Conservation (phyloP, 257 asterid genomes). For the Solanum pinnatisectum region DNA sequence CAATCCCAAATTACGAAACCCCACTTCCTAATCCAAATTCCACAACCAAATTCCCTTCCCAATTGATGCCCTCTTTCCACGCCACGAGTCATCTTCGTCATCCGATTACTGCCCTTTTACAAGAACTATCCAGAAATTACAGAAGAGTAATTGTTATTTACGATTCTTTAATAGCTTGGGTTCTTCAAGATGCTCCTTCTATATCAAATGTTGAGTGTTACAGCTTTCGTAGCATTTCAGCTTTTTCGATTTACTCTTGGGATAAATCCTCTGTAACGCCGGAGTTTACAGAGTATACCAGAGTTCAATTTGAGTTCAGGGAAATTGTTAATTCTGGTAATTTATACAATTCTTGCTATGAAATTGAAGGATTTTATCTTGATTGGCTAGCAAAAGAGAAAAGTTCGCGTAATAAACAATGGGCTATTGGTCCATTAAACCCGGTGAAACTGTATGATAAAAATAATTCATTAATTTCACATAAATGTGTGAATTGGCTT, state of each 20-base stretch:
- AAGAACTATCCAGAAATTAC: not conserved
- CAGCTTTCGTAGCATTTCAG: conserved; percentile 12
- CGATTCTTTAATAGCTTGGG: conserved; percentile 19
- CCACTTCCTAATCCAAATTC: conserved; percentile 14
- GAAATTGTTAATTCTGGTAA: conserved; percentile 15
- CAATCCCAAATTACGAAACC: not conserved
- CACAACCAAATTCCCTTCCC: conserved; percentile 10
- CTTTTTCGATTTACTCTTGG: conserved; percentile 7
- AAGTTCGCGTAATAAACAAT: not conserved
- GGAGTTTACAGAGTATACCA: not conserved
- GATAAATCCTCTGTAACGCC: not conserved
- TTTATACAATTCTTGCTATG: conserved; percentile 25
- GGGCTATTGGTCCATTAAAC: conserved; percentile 37
- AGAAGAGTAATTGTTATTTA: conserved; percentile 15
- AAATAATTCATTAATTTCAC: not conserved
- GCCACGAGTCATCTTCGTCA: conserved; percentile 14
- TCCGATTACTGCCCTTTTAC: conserved; percentile 3
- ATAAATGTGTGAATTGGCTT: conserved; percentile 25
- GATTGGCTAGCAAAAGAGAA: conserved; percentile 20
- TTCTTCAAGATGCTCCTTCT: conserved; percentile 9
- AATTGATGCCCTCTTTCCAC: conserved; percentile 4
- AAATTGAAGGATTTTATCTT: conserved; percentile 29
- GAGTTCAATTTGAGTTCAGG: not conserved
- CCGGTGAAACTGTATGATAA: conserved; percentile 3
- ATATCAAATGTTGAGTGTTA: conserved; percentile 14